A percentile compares a stretch with the other conserved stretches of the same genome.
phyloP scores from a whole-genome alignment of 768 basidiomycete species.

The Boletus sensibilis region DNA sequence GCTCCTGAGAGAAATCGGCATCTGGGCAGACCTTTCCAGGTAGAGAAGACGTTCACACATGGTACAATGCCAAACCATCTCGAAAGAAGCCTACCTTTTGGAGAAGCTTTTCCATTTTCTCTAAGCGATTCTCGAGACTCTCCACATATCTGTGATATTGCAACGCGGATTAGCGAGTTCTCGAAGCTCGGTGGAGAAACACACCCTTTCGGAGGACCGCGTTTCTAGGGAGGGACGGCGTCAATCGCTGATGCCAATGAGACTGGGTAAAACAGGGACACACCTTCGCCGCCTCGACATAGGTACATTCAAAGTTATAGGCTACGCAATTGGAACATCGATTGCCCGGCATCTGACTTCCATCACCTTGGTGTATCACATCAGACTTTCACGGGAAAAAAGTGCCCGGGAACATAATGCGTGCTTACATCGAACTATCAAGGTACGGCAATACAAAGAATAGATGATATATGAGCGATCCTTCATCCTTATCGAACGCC shows the following conservation, averaged over 20 bases:
- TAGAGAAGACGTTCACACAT: background rate
- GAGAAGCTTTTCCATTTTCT: conserved; percentile 64
- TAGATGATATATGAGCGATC: conserved; percentile 1
- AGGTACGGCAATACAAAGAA: background rate
- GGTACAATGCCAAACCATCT: background rate
- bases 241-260: background rate
- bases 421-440: conserved; percentile 26
- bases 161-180: background rate
- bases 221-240: conserved; percentile 31
- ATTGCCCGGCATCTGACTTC: conserved; percentile 54
- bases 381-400: background rate
- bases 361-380: conserved; percentile 47
- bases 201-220: conserved; percentile 39
- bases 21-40: conserved; percentile 62
- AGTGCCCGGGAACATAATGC: background rate
- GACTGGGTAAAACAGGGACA: background rate
- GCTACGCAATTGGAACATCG: conserved; percentile 56
- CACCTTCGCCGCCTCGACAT: conserved; percentile 56
- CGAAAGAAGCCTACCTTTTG: conserved; percentile 39
- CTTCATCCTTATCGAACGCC: background rate
- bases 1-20: conserved; percentile 56
- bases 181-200: background rate
- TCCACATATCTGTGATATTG: conserved; percentile 52
- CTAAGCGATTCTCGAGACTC: conserved; percentile 57
- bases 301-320: conserved; percentile 51